phyloP scores from a whole-genome alignment of 169 alveolate genomes.

The Eimeria tenella region DNA sequence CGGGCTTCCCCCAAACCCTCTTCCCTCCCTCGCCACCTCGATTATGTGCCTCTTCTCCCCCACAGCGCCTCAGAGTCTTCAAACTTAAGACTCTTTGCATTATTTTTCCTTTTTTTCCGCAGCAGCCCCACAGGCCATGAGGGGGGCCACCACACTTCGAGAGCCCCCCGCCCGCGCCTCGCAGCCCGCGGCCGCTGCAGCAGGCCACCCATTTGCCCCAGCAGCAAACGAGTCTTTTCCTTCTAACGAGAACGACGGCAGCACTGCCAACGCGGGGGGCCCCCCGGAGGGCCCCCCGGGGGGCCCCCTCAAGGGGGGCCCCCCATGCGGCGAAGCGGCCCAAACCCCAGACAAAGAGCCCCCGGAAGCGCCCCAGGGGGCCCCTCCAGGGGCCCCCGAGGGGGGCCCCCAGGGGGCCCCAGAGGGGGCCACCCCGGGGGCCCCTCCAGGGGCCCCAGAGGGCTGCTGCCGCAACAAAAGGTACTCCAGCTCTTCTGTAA shows the following conservation, averaged over 20 bases:
- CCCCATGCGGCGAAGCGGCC: neutral
- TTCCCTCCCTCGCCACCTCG: neutral
- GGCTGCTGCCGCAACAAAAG: neutral
- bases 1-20: neutral
- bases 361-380: neutral
- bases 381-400: neutral
- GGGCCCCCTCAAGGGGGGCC: neutral
- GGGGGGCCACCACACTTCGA: neutral
- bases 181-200: neutral
- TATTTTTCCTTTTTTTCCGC: neutral
- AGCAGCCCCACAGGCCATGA: neutral
- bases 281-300: neutral
- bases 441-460: neutral
- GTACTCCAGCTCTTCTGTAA: conserved; percentile 6
- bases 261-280: neutral
- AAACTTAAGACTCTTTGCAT: neutral
- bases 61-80: neutral
- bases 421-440: neutral
- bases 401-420: neutral
- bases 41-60: neutral
- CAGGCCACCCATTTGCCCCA: neutral
- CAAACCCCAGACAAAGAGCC: neutral
- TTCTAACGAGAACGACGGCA: conserved; percentile 12
- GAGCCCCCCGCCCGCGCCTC: neutral
- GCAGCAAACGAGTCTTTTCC: neutral